A percentile compares a stretch with the other conserved stretches of the same genome.
Evolutionary conservation across 1,284 basidiomycete species (phyloP).

Genomic region (Thecaphora frezii): DNA sequence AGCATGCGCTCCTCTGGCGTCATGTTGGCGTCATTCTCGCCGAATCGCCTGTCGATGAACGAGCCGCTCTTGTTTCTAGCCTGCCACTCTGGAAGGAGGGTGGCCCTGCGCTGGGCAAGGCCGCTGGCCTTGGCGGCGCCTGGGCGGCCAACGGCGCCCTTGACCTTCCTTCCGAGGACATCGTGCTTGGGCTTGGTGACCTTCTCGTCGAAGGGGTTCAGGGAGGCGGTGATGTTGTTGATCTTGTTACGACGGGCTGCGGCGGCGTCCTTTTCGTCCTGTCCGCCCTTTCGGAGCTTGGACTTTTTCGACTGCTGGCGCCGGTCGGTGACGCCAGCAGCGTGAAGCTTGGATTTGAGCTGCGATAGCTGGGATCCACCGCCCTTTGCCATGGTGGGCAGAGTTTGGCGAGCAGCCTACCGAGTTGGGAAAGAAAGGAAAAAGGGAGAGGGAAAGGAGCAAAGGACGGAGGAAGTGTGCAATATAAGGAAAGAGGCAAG

Average conservation of each 20-base stretch:
- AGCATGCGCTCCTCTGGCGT: constrained; percentile 94
- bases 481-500: too few species aligned
- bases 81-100: constrained; percentile 77
- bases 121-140: constrained; percentile 84
- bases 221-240: constrained; percentile 75
- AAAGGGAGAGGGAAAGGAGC: neutral
- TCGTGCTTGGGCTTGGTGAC: constrained; percentile 74
- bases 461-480: neutral
- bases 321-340: constrained; percentile 48
- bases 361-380: constrained; percentile 58
- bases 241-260: constrained; percentile 65
- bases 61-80: constrained; percentile 80
- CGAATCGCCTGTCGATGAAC: constrained; percentile 90
- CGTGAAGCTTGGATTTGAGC: constrained; percentile 50
- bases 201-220: constrained; percentile 83
- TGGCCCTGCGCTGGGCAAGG: constrained; percentile 73
- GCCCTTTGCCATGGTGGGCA: constrained; percentile 39
- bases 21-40: constrained; percentile 88
- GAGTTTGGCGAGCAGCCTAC: neutral
- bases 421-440: too few species aligned
- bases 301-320: constrained; percentile 44
- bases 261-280: constrained; percentile 61
- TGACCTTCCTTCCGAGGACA: constrained; percentile 81
- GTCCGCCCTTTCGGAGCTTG: constrained; percentile 61
- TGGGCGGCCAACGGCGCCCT: constrained; percentile 79